Evolutionary conservation across 805 yeast genomes (phyloP), one percentile per base, ranked within the genome.

Genomic region (Scheffersomyces stipitis): DNA sequence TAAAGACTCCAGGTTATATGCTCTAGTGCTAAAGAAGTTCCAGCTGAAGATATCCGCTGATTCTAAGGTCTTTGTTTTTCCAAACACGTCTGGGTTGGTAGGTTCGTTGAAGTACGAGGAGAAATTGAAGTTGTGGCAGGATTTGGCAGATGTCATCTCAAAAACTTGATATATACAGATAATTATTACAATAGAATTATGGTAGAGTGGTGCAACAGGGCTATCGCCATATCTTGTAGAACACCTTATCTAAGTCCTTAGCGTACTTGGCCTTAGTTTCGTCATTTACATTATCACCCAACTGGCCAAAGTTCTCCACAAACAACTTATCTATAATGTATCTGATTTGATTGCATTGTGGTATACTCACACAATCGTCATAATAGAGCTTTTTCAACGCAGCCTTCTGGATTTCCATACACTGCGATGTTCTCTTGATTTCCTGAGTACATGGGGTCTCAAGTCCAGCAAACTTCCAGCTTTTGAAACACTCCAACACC

Each of bases 71-170:
- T 80, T 70, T 55, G 88, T 84, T 4, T 71, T 83, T 18, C 89
- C 90, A 2, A 80, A 80, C 30, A 83, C 90, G 0, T 81, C 88
- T 4, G 91, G 91, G 1, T 57, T 85, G 5, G 90, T 81, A 6
- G 71, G 82, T 7, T 59, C 58, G 44, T 60, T 79, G 50, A 60
- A 67, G 18, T 63, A 62, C 38, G 62, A 58, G 0, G 69, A 66
- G 27, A 80, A 80, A 49, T 49, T 76, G 34, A 48, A 38, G 3
- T 44, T 73, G 13, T 83, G 88, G 88, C 48, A 50, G 10, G 55
- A 56, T 9, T 46, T 82, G 36, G 51, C 53, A 4, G 41, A 37
- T 13, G 60, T 52, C 31, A 42, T 61, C 10, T 17, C 7, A 20
- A n/a, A n/a, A n/a, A n/a, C n/a, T 20, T 20, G 24, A 20, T 7